These are phyloP conservation scores for Ustilago crameri DNA, from an alignment of 1,284 basidiomycete genomes.

Conservation along the genomic window DNA sequence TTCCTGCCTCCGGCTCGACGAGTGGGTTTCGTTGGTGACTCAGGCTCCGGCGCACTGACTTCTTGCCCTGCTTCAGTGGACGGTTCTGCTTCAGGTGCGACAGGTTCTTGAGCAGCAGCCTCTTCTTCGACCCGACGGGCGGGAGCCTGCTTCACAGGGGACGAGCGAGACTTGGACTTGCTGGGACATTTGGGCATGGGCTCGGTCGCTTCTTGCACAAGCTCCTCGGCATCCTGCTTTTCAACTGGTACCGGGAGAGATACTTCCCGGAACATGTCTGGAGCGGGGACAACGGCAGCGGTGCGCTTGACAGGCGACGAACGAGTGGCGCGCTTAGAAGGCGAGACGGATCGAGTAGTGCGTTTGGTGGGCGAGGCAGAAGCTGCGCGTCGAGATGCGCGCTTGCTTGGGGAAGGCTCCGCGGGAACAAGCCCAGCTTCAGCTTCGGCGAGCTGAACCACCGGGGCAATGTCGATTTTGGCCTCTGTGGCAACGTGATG, in stretches of 20 bases:
- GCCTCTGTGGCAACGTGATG: not conserved
- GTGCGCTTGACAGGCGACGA: not conserved
- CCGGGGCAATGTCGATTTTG: not conserved
- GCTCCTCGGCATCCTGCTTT: not conserved
- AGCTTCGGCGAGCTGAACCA: not conserved
- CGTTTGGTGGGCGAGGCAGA: slow-evolving; percentile 30
- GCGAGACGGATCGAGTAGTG: slow-evolving; percentile 22
- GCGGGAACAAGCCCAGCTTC: not conserved
- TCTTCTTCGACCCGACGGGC: not conserved
- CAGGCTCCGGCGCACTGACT: not conserved
- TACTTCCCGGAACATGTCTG: not conserved
- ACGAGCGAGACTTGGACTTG: too few species aligned
- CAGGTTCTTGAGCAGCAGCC: not conserved
- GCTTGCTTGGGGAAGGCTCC: slow-evolving; percentile 25
- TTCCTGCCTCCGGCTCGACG: slow-evolving; percentile 26
- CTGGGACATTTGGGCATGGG: too few species aligned
- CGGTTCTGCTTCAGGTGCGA: too few species aligned
- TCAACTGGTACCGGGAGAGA: not conserved
- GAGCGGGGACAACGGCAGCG: not conserved
- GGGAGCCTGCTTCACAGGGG: too few species aligned
- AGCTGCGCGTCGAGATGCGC: slow-evolving; percentile 22
- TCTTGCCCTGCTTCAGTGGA: not conserved
- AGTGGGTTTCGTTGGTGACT: slow-evolving; percentile 22
- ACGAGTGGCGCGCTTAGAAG: slow-evolving; percentile 19
- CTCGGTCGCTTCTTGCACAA: too few species aligned